Base-by-base conservation (phyloP, 129 eudicot species). In the Smallanthus sonchifolius region DNA sequence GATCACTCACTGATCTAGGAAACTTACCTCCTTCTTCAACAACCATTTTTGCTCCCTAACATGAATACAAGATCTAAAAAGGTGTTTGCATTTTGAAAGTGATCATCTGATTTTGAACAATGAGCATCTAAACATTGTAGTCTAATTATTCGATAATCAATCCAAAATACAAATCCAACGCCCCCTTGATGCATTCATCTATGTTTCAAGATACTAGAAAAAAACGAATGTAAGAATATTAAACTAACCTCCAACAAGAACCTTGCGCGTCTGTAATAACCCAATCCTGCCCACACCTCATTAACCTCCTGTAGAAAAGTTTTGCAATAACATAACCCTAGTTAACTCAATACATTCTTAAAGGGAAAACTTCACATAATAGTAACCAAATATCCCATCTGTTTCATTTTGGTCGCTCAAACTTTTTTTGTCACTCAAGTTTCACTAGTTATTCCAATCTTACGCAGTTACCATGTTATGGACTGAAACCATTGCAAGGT, bases 261-360 rank as follows among this genome's bases (percentile, higher is more conserved):
- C 65, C 96, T 80, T 7, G 93, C 98, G 4, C 98, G 77, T 69
- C 97, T 85, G 73, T 94, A 94, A 82, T 94, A 94, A 15, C 98
- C 98, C 86, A 94, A 80, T 37, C 98, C 98, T 28, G 98, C 98
- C 98, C 97, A 94, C 88, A 90, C 83, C 69, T 94, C 91, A 83
- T 94, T 94, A 38, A 94, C 98, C 84, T 90, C 98, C 98, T 93
- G 87, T 83, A 47, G 28, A 65, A 11, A 64, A 34, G 24, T n/a
- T 37, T 67, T 20, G 15, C 20, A 60, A 15, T 54, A 28, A 42
- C 28, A 34, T 30, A 51, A 73, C 67, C 73, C 75, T 34, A 67
- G 9, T 19, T 6, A 43, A 60, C 66, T n/a, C 38, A 11, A 73
- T 0, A 24, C 30, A 24, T 24, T 24, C 0, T 24, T 24, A 24